Evolutionary conservation across 1,139 yeast species (phyloP).

Genomic region (Yamadazyma oceani): DNA sequence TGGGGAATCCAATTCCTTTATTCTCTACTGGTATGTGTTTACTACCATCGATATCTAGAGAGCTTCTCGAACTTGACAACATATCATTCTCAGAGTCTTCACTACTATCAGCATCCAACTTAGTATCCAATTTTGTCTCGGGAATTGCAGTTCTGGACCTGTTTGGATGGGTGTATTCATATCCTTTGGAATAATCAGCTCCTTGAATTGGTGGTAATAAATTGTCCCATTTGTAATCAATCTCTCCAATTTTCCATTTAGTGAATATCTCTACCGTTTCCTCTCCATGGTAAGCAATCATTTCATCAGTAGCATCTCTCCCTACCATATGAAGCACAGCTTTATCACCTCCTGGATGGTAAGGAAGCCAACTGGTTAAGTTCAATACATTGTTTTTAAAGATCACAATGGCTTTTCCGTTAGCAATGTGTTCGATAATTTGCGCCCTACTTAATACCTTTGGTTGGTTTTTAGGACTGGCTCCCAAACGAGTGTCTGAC

Average conservation of each 20-base stretch:
- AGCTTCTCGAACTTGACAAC: conserved; percentile 14
- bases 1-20: conserved; percentile 19
- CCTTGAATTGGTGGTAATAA: conserved; percentile 89
- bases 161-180: too few species aligned
- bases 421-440: conserved; percentile 51
- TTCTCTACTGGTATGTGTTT: conserved; percentile 2
- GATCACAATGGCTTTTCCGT: conserved; percentile 71
- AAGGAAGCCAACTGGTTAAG: conserved; percentile 66
- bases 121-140: conserved; percentile 15
- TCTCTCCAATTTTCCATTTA: conserved; percentile 61
- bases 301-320: conserved; percentile 87
- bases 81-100: conserved; percentile 17
- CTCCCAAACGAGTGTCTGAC: too few species aligned
- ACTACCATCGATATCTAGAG: conserved; percentile 8
- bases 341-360: conserved; percentile 88
- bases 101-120: conserved; percentile 18
- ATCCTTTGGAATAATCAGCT: conserved; percentile 42
- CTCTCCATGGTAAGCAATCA: conserved; percentile 74
- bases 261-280: conserved; percentile 53
- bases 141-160: background rate
- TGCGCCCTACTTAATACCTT: conserved; percentile 19
- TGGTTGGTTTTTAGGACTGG: background rate
- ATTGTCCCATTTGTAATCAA: conserved; percentile 67
- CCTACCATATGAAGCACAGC: conserved; percentile 85
- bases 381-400: conserved; percentile 61